phyloP scores from a whole-genome alignment of 2,329 filamentous ascomycete species.

The Elsinoe fawcettii region DNA sequence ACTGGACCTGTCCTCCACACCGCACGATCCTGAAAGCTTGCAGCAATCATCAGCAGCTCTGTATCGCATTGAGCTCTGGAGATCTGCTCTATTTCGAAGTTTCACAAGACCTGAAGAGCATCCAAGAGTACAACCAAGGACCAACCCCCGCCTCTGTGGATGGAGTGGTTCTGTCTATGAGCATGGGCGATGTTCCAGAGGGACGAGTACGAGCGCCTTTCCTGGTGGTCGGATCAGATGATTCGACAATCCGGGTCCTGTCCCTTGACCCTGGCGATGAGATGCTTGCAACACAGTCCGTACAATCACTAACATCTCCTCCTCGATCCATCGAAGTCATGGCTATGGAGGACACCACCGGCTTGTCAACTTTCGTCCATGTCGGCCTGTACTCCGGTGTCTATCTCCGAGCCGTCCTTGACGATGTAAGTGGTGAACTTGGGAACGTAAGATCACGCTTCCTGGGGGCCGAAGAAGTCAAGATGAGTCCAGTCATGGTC shows the following conservation, averaged over 20 bases:
- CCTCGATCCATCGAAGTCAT: constrained; percentile 63
- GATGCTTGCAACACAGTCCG: constrained; percentile 20
- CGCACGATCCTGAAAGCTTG: constrained; percentile 90
- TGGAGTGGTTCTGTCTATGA: constrained; percentile 90
- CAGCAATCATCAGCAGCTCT: constrained; percentile 88
- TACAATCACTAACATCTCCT: constrained; percentile 21
- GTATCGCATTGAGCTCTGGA: constrained; percentile 86
- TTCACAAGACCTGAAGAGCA: constrained; percentile 71
- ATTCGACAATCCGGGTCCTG: constrained; percentile 88
- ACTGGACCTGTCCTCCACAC: constrained; percentile 58
- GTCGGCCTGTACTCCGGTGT: constrained; percentile 94
- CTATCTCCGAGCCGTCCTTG: constrained; percentile 87
- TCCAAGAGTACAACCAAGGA: constrained; percentile 68
- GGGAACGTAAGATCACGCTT: constrained; percentile 94
- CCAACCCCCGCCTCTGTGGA: constrained; percentile 91
- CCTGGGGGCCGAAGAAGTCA: constrained; percentile 80
- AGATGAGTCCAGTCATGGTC: constrained; percentile 84
- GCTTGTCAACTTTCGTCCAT: constrained; percentile 83
- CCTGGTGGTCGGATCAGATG: constrained; percentile 91
- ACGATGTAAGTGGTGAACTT: constrained; percentile 90
- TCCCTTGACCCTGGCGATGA: constrained; percentile 61
- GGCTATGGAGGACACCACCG: constrained; percentile 89
- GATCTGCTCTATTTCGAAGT: constrained; percentile 99
- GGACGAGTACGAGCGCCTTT: constrained; percentile 84
- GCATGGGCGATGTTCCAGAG: constrained; percentile 84